These are phyloP conservation scores for Thelephora aurantiotincta DNA, from an alignment of 768 basidiomycete genomes.

Conservation along the genomic window DNA sequence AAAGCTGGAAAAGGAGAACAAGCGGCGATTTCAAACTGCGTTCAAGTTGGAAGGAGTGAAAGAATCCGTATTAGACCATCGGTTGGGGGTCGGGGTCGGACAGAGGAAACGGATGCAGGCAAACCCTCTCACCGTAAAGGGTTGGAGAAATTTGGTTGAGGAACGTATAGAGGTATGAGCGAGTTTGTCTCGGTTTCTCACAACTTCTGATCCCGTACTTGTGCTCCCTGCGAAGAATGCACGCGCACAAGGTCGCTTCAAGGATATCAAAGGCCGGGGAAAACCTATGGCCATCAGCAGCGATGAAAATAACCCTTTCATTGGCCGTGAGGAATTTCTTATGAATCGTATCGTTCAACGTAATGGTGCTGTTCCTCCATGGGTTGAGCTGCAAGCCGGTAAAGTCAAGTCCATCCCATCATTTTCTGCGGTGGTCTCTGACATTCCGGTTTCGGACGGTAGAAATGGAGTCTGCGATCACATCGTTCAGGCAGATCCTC, in stretches of 20 bases:
- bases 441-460: neutral
- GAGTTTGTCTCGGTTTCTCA: neutral
- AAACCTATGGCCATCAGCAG: slow-evolving; percentile 28
- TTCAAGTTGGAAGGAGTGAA: slow-evolving; percentile 45
- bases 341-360: slow-evolving; percentile 78
- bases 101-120: slow-evolving; percentile 16
- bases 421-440: neutral
- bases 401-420: slow-evolving; percentile 7
- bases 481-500: slow-evolving; percentile 49
- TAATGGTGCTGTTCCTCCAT: slow-evolving; percentile 74
- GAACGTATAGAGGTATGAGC: slow-evolving; percentile 60
- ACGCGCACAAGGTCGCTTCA: slow-evolving; percentile 51
- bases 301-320: slow-evolving; percentile 47
- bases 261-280: slow-evolving; percentile 55
- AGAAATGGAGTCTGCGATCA: slow-evolving; percentile 56
- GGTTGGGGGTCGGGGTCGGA: slow-evolving; percentile 35
- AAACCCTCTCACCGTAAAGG: slow-evolving; percentile 54
- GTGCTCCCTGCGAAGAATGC: slow-evolving; percentile 32
- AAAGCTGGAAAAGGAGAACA: slow-evolving; percentile 32
- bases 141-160: slow-evolving; percentile 65
- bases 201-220: neutral
- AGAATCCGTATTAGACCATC: slow-evolving; percentile 68
- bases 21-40: slow-evolving; percentile 37
- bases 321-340: slow-evolving; percentile 65
- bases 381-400: slow-evolving; percentile 75